Base-by-base conservation (phyloP, 495 filamentous ascomycete species). In the Trichoderma reesei region DNA sequence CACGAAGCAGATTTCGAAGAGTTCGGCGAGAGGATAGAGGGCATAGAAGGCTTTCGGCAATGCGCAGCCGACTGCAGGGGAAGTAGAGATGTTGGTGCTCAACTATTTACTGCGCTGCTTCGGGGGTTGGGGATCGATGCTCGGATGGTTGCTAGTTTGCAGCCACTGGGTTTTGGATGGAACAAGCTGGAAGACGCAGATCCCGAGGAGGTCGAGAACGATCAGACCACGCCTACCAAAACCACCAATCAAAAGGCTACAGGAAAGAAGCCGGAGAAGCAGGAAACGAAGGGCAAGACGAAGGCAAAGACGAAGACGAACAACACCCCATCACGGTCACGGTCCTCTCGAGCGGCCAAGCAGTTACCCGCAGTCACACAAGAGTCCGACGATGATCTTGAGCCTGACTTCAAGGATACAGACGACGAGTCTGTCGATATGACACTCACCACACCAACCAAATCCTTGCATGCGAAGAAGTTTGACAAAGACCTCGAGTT, bases 161-260 rank as follows among this genome's bases (percentile, higher is more conserved):
- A 98, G 66, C 88, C 94, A 16, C 72, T 91, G 0, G 94, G 95
- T 2, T 96, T 96, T 73, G 92, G 92, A 2, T 97, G 90, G 85
- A 92, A 86, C 61, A 93, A 92, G 70, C 76, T 80, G 18, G 94
- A 98, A 73, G 88, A 91, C 69, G 83, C 83, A 34, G 77, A 79
- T 41, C 75, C 76, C 38, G 76, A 77, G 65, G 73, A 72, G 63
- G 70, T 73, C 38, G 65, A 68, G 0, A 41, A 36, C 41, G 38
- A 64, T 10, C n/a, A 67, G 65, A 26, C 44, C 38, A 64, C 62
- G 14, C 63, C 63, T 10, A 64, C 14, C 65, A 67, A 61, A 10
- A 59, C 44, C 60, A 66, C 54, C 44, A 46, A 34, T 41, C 71
- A 69, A 66, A 42, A 66, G 11, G 64, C 62, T 14, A 33, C 63